Base-by-base conservation (phyloP, 495 filamentous ascomycete genomes). In the Aspergillus olivimuriae region DNA sequence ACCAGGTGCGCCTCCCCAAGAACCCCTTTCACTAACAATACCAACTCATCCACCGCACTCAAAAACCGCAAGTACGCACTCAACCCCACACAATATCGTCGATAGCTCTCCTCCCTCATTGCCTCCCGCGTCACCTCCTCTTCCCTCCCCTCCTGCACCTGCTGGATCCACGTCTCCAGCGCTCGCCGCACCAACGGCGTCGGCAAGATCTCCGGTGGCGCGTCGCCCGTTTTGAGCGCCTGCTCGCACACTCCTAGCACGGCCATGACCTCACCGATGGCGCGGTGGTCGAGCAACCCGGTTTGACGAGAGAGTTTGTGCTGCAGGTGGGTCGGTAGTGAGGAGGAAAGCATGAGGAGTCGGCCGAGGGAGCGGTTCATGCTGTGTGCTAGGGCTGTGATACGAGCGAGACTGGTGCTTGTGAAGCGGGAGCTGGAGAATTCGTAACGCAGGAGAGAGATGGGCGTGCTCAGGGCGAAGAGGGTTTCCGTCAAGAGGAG, bases 351-450 rank as follows among this genome's bases (percentile, higher is more conserved):
- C 8, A 44, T 48, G 1, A 71, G 55, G 0, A 71, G 52, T 2
- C 65, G 57, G 34, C 50, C 61, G 10, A 71, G 45, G 32, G 58
- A 49, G 18, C 58, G 57, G 43, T 71, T 69, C 5, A 71, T 41
- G 7, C 53, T 50, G 20, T 66, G 59, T 31, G 63, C 66, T n/a
- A 71, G 50, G 1, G 44, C 23, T 36, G 66, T 61, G 4, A 71
- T 62, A 18, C 58, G 56, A 10, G 35, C 46, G 1, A 71, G 55
- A 22, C 50, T 57, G 0, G 49, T 42, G 43, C 62, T 66, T 50
- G 68, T 64, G 39, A 71, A 71, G 20, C 53, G 58, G 9, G 65
- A 69, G 45, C 62, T 58, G 30, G 67, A 71, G 38, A 71, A 69
- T 31, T 71, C 67, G 14, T 63, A 61, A 2, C 56, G 53, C 0